Evolutionary conservation across 2,329 filamentous ascomycete genomes (phyloP).

Genomic region (Dothiorella sarmentorum): DNA sequence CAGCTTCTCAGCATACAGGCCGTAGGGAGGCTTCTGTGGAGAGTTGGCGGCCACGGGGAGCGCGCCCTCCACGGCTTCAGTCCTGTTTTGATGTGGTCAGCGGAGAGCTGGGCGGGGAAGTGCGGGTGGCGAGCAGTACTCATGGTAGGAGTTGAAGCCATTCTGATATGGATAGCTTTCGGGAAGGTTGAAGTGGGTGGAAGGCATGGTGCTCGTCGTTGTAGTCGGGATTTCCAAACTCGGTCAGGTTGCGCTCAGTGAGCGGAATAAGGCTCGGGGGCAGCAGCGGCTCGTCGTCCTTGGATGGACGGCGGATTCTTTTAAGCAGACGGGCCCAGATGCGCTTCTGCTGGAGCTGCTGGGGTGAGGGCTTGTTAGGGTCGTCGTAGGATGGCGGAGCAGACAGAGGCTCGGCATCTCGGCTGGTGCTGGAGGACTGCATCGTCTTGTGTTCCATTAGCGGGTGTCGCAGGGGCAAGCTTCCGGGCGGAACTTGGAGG

Average conservation of each 20-base stretch:
- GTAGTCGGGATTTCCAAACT: slow-evolving; percentile 30
- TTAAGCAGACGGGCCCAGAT: slow-evolving; percentile 22
- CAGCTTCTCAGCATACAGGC: slow-evolving; percentile 73
- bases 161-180: slow-evolving; percentile 75
- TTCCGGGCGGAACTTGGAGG: slow-evolving; percentile 16
- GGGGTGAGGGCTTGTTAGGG: slow-evolving; percentile 27
- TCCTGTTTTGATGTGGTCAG: slow-evolving; percentile 45
- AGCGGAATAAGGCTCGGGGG: slow-evolving; percentile 28
- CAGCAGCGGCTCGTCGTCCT: slow-evolving; percentile 22
- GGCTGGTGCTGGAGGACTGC: slow-evolving; percentile 11
- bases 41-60: slow-evolving; percentile 75
- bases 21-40: slow-evolving; percentile 73
- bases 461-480: slow-evolving; percentile 9
- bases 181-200: slow-evolving; percentile 58
- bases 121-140: slow-evolving; percentile 52
- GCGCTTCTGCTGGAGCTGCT: slow-evolving; percentile 21
- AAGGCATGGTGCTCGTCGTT: slow-evolving; percentile 54
- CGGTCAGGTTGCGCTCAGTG: slow-evolving; percentile 29
- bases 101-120: neutral
- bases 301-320: slow-evolving; percentile 22
- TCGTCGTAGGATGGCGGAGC: slow-evolving; percentile 24
- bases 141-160: slow-evolving; percentile 73
- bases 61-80: slow-evolving; percentile 71
- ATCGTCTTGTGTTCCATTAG: slow-evolving; percentile 1
- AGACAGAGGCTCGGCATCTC: slow-evolving; percentile 13